These are phyloP conservation scores for Backusella parvicylindrica DNA, from an alignment of 192 early-diverging fungal genomes.

Conservation along the genomic window DNA sequence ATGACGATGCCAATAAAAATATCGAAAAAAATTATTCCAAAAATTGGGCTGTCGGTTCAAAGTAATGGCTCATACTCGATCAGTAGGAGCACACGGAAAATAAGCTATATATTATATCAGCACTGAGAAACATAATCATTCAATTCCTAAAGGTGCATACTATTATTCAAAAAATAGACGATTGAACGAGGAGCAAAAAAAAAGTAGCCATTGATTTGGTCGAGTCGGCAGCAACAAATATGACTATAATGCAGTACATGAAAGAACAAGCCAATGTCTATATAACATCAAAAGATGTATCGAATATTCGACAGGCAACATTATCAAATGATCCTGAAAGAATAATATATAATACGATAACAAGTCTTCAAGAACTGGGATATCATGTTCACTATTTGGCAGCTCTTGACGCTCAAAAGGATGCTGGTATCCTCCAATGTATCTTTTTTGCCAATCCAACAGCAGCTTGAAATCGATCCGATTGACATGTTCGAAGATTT, in stretches of 20 bases:
- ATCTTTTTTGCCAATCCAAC: background rate
- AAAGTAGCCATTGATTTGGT: background rate
- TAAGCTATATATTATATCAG: background rate
- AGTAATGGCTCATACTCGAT: background rate
- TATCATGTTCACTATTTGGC: background rate
- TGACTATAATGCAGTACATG: background rate
- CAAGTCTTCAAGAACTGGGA: background rate
- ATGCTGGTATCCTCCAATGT: background rate
- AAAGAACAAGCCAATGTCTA: background rate
- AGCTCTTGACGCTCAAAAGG: background rate
- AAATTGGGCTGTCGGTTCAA: background rate
- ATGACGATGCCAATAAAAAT: too few species aligned
- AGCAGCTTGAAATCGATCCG: too few species aligned
- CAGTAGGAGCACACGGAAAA: background rate
- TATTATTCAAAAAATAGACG: background rate
- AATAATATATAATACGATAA: background rate
- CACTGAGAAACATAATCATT: background rate
- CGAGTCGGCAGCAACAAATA: background rate
- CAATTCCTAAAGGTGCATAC: background rate
- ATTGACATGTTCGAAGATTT: too few species aligned
- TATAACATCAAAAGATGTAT: background rate
- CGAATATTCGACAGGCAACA: background rate
- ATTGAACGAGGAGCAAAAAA: background rate
- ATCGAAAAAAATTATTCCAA: too few species aligned
- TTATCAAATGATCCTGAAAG: background rate